These are phyloP conservation scores for Annulohypoxylon truncatum DNA, from an alignment of 2,329 filamentous ascomycete genomes.

Conservation along the genomic window DNA sequence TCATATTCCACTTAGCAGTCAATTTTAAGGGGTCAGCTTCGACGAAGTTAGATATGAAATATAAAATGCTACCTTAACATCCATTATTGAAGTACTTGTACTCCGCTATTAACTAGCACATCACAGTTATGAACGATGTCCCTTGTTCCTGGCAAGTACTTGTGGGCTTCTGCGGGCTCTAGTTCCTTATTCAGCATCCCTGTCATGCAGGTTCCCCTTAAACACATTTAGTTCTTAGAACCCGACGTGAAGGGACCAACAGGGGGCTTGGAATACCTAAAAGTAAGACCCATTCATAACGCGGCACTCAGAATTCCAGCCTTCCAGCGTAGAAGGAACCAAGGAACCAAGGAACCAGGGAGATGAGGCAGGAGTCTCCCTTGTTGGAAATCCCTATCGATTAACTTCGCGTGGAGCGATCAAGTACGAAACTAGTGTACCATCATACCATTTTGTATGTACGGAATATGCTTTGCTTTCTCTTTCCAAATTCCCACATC, in stretches of 20 bases:
- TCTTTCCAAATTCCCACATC: slow-evolving; percentile 12
- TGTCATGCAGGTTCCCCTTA: slow-evolving; percentile 35
- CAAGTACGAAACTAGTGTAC: slow-evolving; percentile 1
- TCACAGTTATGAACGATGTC: slow-evolving; percentile 5
- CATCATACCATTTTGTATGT: too few species aligned
- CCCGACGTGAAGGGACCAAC: slow-evolving; percentile 35
- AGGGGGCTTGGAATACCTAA: slow-evolving; percentile 15
- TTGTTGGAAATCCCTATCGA: slow-evolving; percentile 32
- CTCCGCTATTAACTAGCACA: not conserved
- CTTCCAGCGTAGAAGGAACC: not conserved
- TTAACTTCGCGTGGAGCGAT: not conserved
- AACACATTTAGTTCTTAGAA: slow-evolving; percentile 32
- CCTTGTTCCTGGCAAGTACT: slow-evolving; percentile 35
- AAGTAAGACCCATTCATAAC: slow-evolving; percentile 25
- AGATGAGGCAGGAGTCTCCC: slow-evolving; percentile 35
- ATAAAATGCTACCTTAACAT: too few species aligned
- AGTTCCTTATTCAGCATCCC: slow-evolving; percentile 18
- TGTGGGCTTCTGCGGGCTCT: slow-evolving; percentile 12
- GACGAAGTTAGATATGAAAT: too few species aligned
- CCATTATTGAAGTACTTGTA: not conserved
- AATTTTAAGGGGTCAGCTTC: not conserved
- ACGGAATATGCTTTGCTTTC: slow-evolving; percentile 16
- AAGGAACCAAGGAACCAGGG: slow-evolving; percentile 9
- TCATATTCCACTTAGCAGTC: too few species aligned
- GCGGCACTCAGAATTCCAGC: slow-evolving; percentile 14